These are phyloP conservation scores for Backusella tarrabulga DNA, from an alignment of 192 early-diverging fungal genomes.

Conservation along the genomic window DNA sequence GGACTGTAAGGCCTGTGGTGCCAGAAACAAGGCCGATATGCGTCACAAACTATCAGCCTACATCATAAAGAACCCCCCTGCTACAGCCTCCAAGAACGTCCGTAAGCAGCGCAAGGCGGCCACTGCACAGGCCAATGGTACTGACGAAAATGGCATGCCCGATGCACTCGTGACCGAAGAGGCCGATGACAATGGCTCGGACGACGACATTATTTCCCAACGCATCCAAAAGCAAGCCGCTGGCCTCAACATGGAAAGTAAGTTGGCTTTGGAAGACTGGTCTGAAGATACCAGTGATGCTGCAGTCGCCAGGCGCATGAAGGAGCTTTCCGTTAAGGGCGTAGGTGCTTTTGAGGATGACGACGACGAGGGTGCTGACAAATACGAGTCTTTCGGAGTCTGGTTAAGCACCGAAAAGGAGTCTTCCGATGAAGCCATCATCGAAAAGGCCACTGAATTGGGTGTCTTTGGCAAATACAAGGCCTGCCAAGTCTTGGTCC, in stretches of 20 bases:
- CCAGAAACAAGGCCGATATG: slow-evolving; percentile 78
- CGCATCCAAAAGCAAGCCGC: slow-evolving; percentile 70
- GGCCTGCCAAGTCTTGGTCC: slow-evolving; percentile 75
- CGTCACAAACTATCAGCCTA: slow-evolving; percentile 85
- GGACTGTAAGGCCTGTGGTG: slow-evolving; percentile 94
- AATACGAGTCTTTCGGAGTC: slow-evolving; percentile 77
- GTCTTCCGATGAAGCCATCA: slow-evolving; percentile 69
- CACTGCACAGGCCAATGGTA: slow-evolving; percentile 45
- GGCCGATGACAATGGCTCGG: slow-evolving; percentile 48
- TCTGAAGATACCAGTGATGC: slow-evolving; percentile 78
- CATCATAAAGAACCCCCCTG: slow-evolving; percentile 93
- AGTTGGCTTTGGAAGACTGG: slow-evolving; percentile 75
- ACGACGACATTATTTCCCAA: slow-evolving; percentile 67
- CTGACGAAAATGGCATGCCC: slow-evolving; percentile 43
- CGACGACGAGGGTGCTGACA: slow-evolving; percentile 59
- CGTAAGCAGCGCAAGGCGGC: slow-evolving; percentile 56
- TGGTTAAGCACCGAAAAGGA: slow-evolving; percentile 62
- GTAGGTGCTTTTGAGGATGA: slow-evolving; percentile 44
- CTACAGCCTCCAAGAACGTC: slow-evolving; percentile 44
- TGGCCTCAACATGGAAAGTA: slow-evolving; percentile 51
- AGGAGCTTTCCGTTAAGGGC: slow-evolving; percentile 56
- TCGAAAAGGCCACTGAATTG: slow-evolving; percentile 75
- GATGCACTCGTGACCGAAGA: slow-evolving; percentile 44
- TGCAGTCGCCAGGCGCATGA: slow-evolving; percentile 74
- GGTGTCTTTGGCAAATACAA: slow-evolving; percentile 75